Conservation (phyloP, 495 filamentous ascomycete genomes). For the Mytilinidion resinicola region DNA sequence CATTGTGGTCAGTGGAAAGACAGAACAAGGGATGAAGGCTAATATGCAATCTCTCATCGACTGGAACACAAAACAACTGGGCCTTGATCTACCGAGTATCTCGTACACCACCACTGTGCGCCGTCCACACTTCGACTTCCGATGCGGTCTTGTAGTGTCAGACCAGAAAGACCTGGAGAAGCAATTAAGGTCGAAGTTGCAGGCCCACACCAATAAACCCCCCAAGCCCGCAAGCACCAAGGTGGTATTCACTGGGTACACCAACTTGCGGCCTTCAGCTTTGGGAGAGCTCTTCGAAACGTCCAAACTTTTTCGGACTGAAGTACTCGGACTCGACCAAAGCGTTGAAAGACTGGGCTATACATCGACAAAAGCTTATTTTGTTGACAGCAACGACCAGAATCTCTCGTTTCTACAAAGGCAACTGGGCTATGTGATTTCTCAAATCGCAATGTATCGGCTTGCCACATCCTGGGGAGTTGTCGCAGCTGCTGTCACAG, state of each 20-base stretch:
- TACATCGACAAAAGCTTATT: constrained; percentile 27
- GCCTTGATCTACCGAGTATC: constrained; percentile 48
- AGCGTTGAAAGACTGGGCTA: constrained; percentile 32
- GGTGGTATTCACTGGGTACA: constrained; percentile 45
- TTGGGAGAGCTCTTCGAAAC: constrained; percentile 30
- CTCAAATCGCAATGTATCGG: constrained; percentile 39
- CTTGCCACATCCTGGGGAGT: constrained; percentile 37
- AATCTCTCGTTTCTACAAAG: constrained; percentile 20
- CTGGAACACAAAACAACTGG: constrained; percentile 50
- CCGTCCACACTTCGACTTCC: constrained; percentile 73
- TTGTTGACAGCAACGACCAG: constrained; percentile 27
- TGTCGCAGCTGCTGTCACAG: constrained; percentile 34
- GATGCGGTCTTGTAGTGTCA: constrained; percentile 55
- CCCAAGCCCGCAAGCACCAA: constrained; percentile 55
- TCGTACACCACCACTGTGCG: constrained; percentile 81
- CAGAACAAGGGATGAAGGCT: constrained; percentile 24
- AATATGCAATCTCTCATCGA: constrained; percentile 28
- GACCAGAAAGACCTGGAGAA: constrained; percentile 33
- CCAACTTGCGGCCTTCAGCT: constrained; percentile 34
- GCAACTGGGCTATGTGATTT: constrained; percentile 32
- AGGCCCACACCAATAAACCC: constrained; percentile 21
- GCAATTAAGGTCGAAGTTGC: constrained; percentile 32
- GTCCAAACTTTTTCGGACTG: constrained; percentile 27
- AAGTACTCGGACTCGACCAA: constrained; percentile 29
- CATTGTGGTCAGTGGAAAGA: constrained; percentile 54